These are phyloP conservation scores for Penicillium subrubescens DNA, from an alignment of 495 filamentous ascomycete species.

Conservation along the genomic window DNA sequence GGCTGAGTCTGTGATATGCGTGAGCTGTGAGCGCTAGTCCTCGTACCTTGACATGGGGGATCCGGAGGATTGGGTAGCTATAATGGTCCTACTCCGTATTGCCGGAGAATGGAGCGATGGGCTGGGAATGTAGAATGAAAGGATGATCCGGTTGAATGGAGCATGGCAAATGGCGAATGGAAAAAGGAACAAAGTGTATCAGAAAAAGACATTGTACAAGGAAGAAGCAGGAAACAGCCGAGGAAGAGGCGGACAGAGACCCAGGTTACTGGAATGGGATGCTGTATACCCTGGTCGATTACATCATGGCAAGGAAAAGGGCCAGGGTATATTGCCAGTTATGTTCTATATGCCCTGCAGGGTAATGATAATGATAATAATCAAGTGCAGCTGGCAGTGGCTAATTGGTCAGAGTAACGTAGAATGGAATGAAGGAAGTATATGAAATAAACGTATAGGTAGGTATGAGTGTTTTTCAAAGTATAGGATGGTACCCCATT, in stretches of 20 bases:
- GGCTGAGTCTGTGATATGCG: neutral
- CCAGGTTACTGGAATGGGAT: neutral
- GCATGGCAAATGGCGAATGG: neutral
- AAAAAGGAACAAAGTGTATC: neutral
- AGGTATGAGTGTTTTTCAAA: too few relatives aligned
- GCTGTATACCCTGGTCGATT: conserved; percentile 8
- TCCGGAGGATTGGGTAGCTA: neutral
- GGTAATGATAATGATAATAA: too few relatives aligned
- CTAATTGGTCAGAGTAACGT: neutral
- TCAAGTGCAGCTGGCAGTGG: neutral
- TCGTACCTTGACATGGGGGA: neutral
- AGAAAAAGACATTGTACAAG: neutral
- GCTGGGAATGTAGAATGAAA: neutral
- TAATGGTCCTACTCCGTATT: neutral
- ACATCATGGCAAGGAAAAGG: neutral
- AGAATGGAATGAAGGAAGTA: neutral
- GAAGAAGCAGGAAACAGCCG: neutral
- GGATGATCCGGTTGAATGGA: neutral
- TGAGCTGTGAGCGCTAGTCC: neutral
- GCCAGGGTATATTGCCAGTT: neutral
- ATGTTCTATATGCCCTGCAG: neutral
- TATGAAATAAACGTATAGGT: too few relatives aligned
- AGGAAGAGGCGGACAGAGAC: neutral
- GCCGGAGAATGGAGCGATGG: neutral
- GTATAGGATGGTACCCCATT: too few relatives aligned